Evolutionary conservation across 768 basidiomycete species (phyloP).

Genomic region (Hortiboletus flavorubellus): DNA sequence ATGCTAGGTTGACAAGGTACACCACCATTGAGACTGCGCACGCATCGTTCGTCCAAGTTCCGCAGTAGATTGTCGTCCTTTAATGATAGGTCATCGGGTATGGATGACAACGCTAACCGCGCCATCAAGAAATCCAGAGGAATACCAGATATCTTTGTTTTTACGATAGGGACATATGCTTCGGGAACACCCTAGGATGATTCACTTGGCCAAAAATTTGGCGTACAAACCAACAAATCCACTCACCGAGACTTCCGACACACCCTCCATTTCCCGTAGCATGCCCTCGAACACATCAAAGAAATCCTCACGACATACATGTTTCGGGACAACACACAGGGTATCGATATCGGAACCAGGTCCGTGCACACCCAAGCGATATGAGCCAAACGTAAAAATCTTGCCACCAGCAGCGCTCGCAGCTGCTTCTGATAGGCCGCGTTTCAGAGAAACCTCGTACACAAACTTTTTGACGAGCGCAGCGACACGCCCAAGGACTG

Average conservation of each 20-base stretch:
- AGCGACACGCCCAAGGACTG: slow-evolving; percentile 86
- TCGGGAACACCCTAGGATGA: slow-evolving; percentile 82
- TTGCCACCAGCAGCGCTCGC: slow-evolving; percentile 93
- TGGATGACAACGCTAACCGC: slow-evolving; percentile 76
- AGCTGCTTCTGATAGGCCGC: slow-evolving; percentile 83
- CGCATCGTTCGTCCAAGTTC: slow-evolving; percentile 91
- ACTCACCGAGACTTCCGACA: slow-evolving; percentile 85
- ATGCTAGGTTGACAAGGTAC: slow-evolving; percentile 4
- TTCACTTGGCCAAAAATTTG: slow-evolving; percentile 2
- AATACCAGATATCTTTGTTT: slow-evolving; percentile 85
- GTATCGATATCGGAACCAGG: slow-evolving; percentile 98
- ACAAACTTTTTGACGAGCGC: slow-evolving; percentile 93
- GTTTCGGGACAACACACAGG: slow-evolving; percentile 95
- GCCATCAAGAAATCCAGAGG: slow-evolving; percentile 95
- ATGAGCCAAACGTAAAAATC: slow-evolving; percentile 99
- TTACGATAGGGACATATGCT: slow-evolving; percentile 95
- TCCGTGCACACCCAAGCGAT: slow-evolving; percentile 95
- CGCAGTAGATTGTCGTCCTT: slow-evolving; percentile 88
- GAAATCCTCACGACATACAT: slow-evolving; percentile 94
- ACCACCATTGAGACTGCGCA: slow-evolving; percentile 88
- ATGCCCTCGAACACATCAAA: slow-evolving; percentile 88
- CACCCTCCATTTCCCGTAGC: slow-evolving; percentile 80
- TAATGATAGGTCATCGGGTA: slow-evolving; percentile 89
- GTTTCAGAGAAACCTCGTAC: slow-evolving; percentile 68
- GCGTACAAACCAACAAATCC: not conserved